Base-by-base conservation (phyloP, 83 land plant genomes). In the Larix sibirica region DNA sequence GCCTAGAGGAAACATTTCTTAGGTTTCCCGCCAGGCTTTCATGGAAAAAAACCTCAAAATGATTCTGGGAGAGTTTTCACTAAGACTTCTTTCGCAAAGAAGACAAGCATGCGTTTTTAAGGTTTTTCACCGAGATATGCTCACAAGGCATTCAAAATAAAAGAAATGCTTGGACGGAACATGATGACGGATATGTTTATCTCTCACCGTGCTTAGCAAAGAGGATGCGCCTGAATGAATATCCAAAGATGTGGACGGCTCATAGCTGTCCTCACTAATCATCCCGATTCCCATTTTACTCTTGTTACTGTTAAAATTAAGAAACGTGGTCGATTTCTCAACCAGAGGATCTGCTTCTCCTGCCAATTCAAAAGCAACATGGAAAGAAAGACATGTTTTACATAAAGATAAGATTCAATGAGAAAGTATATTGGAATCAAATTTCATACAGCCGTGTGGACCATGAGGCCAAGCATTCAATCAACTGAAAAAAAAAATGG, bases 211-310 rank as follows among this genome's bases (percentile, higher is more conserved):
- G 62, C 62, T 56, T 58, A 0, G 38, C 17, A 16, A 26, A 0
- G 80, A 26, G 8, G 80, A 77, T 56, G 62, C 13, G 50, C n/a
- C 26, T 58, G 63, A 14, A 77, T 58, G 63, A 5, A 42, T 58
- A 59, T 56, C 80, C 38, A 23, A 58, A 28, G 62, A 50, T 58
- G 62, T 31, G 58, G 80, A 58, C 21, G 62, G n/a, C 21, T 77
- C 50, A 77, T 58, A 36, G 26, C 62, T 77, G 63, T 77, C 63
- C 14, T 73, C 26, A 23, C 0, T 40, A 47, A 23, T 23, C 77
- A 59, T 58, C 24, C 13, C 59, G 42, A 14, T 78, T 78, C 63
- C 80, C 80, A 56, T 78, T 31, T 61, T 44, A 44, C 56, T 47
- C 7, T n/a, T 74, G 26, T 74, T 14, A 74, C 47, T 20, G 13